Evolutionary conservation across 495 filamentous ascomycete species (phyloP), one percentile per base, ranked within the genome.

Genomic region (Penicillium cosmopolitanum): DNA sequence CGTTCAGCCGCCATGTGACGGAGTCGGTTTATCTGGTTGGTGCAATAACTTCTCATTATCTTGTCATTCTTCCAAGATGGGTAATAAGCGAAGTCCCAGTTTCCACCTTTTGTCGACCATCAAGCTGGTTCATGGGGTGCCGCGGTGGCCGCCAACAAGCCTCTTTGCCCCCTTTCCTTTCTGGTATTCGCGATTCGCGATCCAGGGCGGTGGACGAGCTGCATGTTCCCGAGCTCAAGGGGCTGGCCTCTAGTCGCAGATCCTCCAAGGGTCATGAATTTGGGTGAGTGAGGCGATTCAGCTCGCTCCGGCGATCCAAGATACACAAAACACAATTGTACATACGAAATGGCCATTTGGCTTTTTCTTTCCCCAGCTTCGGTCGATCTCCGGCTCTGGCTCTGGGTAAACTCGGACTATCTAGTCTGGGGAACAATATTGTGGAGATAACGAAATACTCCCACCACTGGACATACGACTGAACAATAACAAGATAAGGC

Each of bases 241-340:
- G 44, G 44, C 21, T 48, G 43, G 42, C 52, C 51, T 55, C 61
- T 66, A 69, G 64, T 68, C 56, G 66, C 47, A 61, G 63, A 68
- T 68, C 66, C 55, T 59, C 42, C 42, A 66, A 53, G 58, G 47
- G 57, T 60, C 54, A 50, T 43, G 40, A 43, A 43, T 43, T 43
- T 38, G 10, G 13, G 35, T 12, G 35, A 15, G 42, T n/a, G 25
- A 44, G 11, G 8, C 42, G n/a, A 18, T 18, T 48, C 44, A 12
- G 19, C 44, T 23, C 21, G 23, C 23, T 5, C n/a, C 40, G 40
- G 15, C 40, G 40, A 43, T 43, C 40, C 15, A 16, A 43, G 40
- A 43, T n/a, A 38, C 40, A 18, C 40, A 38, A 38, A 38, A n/a
- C 15, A 38, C 25, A 28, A 28, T 28, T 28, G 25, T 28, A 21